phyloP scores from a whole-genome alignment of 257 asterid genomes.

The Osmanthus fragrans region DNA sequence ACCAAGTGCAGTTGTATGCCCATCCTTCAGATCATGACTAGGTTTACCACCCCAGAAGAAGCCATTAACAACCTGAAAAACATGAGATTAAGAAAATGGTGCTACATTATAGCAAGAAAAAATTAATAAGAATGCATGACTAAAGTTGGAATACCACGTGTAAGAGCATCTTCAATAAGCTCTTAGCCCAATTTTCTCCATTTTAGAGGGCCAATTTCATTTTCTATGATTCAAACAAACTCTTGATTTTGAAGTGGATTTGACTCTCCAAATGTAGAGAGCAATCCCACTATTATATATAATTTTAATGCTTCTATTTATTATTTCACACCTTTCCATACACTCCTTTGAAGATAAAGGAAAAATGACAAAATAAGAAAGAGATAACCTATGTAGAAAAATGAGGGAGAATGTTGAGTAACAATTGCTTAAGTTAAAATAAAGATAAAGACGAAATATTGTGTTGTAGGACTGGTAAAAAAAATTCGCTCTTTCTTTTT shows the following conservation, averaged over 20 bases:
- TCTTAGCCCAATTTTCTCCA: neutral
- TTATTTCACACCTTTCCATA: neutral
- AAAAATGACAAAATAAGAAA: neutral
- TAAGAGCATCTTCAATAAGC: neutral
- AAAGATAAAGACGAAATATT: neutral
- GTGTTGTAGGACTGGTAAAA: neutral
- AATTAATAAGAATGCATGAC: neutral
- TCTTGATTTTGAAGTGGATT: neutral
- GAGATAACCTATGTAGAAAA: neutral
- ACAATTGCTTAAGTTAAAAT: neutral
- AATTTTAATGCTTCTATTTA: neutral
- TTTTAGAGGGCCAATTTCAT: neutral
- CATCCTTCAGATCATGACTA: constrained; percentile 43
- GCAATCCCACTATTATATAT: neutral
- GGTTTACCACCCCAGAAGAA: constrained; percentile 82
- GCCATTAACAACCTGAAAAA: constrained; percentile 80
- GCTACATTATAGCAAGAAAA: constrained; percentile 2
- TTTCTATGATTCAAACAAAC: neutral
- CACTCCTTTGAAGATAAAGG: neutral
- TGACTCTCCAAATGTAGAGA: neutral
- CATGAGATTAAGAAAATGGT: constrained; percentile 11
- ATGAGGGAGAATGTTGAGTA: neutral
- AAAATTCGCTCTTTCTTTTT: neutral
- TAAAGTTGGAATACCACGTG: neutral
- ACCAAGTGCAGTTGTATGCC: constrained; percentile 72